Conservation (phyloP, 1,284 basidiomycete species). For the Marasmius oreades region DNA sequence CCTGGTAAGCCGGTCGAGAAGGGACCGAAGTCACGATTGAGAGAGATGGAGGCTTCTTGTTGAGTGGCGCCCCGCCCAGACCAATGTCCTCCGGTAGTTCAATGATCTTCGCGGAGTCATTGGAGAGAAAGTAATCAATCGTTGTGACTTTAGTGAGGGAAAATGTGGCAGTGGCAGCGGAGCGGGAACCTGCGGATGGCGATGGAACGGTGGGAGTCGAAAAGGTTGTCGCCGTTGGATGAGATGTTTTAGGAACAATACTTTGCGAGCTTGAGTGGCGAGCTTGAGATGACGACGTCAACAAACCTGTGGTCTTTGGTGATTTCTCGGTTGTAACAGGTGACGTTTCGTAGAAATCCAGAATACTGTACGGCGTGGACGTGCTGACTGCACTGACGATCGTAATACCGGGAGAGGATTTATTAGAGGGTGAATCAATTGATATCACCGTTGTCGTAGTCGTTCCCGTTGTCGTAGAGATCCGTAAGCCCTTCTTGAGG, state of each 20-base stretch:
- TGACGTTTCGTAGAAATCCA: conserved; percentile 12
- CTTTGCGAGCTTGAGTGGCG: background rate
- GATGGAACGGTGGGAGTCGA: background rate
- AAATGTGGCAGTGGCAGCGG: conserved; percentile 8
- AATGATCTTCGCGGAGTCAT: conserved; percentile 3
- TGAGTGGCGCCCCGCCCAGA: background rate
- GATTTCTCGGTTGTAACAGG: background rate
- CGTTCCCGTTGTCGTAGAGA: conserved; percentile 7
- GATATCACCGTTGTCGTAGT: conserved; percentile 10
- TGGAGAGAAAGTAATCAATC: background rate
- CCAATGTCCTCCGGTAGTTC: conserved; percentile 9
- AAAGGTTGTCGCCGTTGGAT: conserved; percentile 1
- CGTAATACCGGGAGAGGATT: conserved; percentile 7
- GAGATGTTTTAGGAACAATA: conserved; percentile 5
- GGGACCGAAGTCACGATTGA: background rate
- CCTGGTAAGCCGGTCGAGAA: background rate
- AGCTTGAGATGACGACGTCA: background rate
- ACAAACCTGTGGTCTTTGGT: background rate
- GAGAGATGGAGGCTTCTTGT: background rate
- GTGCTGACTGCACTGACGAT: conserved; percentile 9
- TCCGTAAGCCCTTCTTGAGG: background rate
- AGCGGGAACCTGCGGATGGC: background rate
- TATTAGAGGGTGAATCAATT: conserved; percentile 6
- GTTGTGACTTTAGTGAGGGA: background rate
- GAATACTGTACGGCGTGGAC: conserved; percentile 9